Evolutionary conservation across 2,329 filamentous ascomycete species (phyloP).

Genomic region (Cordyceps sp.): DNA sequence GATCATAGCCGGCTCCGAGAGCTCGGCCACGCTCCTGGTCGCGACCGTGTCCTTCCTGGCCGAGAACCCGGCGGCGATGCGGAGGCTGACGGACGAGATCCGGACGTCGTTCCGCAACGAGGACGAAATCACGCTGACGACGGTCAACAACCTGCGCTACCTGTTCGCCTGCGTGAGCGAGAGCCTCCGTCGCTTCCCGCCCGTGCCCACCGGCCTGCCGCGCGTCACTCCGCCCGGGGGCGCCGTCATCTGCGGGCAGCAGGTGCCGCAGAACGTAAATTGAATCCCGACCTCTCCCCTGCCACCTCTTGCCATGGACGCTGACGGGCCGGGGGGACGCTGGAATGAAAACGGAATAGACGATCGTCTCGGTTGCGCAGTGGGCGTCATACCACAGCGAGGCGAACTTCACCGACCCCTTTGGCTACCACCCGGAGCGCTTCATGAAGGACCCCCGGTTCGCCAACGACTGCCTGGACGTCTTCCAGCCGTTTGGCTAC

Average conservation of each 20-base stretch:
- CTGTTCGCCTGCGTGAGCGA: slow-evolving; percentile 21
- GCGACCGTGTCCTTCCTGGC: slow-evolving; percentile 12
- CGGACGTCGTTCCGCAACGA: slow-evolving; percentile 16
- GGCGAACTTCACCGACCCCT: slow-evolving; percentile 14
- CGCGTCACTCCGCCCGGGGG: slow-evolving; percentile 8
- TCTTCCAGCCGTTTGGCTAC: slow-evolving; percentile 12
- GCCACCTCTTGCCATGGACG: neutral
- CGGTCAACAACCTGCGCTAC: slow-evolving; percentile 16
- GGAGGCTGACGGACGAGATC: slow-evolving; percentile 20
- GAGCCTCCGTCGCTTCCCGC: slow-evolving; percentile 20
- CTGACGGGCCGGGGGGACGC: neutral
- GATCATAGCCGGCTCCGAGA: slow-evolving; percentile 16
- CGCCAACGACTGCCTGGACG: slow-evolving; percentile 8
- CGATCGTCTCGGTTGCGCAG: slow-evolving; percentile 15
- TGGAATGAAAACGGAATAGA: no score
- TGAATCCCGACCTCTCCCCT: no score
- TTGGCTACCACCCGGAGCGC: slow-evolving; percentile 19
- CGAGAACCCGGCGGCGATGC: slow-evolving; percentile 5
- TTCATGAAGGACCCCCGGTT: slow-evolving; percentile 13
- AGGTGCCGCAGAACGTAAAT: slow-evolving; percentile 13
- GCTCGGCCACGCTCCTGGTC: slow-evolving; percentile 14
- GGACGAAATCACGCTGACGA: slow-evolving; percentile 19
- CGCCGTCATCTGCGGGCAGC: slow-evolving; percentile 11
- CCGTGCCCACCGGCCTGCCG: neutral
- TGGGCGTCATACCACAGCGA: slow-evolving; percentile 17